Evolutionary conservation across 805 yeast genomes (phyloP), one percentile per base, ranked within the genome.

Genomic region (Middelhovenomyces tepae): DNA sequence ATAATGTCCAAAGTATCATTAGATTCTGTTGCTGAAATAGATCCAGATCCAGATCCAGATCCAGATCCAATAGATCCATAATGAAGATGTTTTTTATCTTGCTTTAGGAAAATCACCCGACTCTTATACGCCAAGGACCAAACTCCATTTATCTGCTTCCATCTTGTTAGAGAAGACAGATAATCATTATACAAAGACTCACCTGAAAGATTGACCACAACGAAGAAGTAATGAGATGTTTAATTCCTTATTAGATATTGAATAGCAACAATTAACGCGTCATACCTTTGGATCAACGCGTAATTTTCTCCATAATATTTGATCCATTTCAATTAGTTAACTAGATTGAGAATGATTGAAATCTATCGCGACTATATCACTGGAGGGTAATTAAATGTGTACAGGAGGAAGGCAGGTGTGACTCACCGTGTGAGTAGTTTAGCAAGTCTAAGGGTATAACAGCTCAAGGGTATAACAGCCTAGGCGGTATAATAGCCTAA

Each of bases 131-230:
- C 67, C 40, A 54, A 41, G 14, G 53, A 47, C 64, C 85, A 89
- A 6, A 68, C 63, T 31, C 64, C 65, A 40, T 74, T 67, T 29
- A 71, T 62, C 38, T 68, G 69, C 46, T 75, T 75, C 94, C 94
- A 83, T 34, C 82, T n/a, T n/a, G n/a, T n/a, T n/a, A n/a, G n/a
- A n/a, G n/a, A n/a, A n/a, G n/a, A n/a, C n/a, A n/a, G n/a, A n/a
- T n/a, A n/a, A n/a, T n/a, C n/a, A n/a, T n/a, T n/a, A n/a, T n/a
- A n/a, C n/a, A n/a, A n/a, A n/a, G n/a, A n/a, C n/a, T n/a, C n/a
- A n/a, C n/a, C n/a, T 51, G 48, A 84, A 84, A 0, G 93, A 76
- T 58, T 84, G 95, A 1, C 95, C 95, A 49, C 94, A 81, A 27
- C 91, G 60, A 18, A 84, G 61, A 0, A 84, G 87, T 24, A 73